Percentiles rank a stretch among this genome's conserved stretches.
Evolutionary conservation across 306 rosid species (phyloP).

Genomic region (Cucurbita argyrosperma): DNA sequence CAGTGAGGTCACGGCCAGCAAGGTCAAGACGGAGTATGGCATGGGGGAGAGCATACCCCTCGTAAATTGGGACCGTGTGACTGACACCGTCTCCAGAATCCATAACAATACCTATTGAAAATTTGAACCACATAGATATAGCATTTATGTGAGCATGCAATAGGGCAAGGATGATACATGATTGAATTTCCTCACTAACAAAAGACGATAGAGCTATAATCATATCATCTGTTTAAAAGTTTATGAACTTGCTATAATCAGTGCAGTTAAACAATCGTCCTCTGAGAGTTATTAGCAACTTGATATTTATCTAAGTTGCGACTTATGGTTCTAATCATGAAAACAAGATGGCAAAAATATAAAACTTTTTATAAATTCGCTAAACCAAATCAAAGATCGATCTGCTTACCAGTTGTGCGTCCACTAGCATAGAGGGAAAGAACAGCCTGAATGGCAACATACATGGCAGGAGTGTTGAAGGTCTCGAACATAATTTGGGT

Average conservation of each 20-base stretch:
- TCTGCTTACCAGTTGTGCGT: constrained; percentile 70
- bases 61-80: constrained; percentile 74
- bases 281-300: neutral
- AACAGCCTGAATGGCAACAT: constrained; percentile 85
- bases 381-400: neutral
- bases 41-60: constrained; percentile 74
- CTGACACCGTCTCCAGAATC: constrained; percentile 91
- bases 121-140: neutral
- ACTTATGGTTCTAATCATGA: neutral
- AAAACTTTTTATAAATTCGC: too few species aligned
- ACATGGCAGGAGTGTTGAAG: constrained; percentile 84
- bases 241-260: neutral
- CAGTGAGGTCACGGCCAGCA: constrained; percentile 83
- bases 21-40: constrained; percentile 83
- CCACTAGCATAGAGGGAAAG: constrained; percentile 84
- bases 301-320: neutral
- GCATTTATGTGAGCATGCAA: too few species aligned
- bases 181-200: neutral
- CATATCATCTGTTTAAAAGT: neutral
- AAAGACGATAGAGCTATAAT: neutral
- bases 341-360: neutral
- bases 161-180: neutral
- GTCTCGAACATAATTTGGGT: constrained; percentile 89
- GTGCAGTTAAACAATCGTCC: neutral
- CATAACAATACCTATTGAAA: constrained; percentile 53